phyloP scores from a whole-genome alignment of 2,329 filamentous ascomycete genomes.

The Fusarium hainanense region DNA sequence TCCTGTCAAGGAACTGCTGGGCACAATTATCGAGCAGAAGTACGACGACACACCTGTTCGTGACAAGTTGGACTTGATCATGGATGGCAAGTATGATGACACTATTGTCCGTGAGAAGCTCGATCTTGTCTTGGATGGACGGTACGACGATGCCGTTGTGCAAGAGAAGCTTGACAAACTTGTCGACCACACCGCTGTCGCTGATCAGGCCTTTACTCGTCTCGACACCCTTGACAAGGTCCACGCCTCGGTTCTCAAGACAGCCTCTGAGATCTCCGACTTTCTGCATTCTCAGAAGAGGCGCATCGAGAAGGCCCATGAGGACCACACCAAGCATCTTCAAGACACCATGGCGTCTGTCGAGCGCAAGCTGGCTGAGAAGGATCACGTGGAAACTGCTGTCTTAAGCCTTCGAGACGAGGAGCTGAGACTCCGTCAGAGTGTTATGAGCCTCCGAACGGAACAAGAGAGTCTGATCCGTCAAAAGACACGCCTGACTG shows the following conservation, averaged over 20 bases:
- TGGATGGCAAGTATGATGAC: slow-evolving; percentile 50
- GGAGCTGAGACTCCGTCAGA: slow-evolving; percentile 64
- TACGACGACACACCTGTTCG: slow-evolving; percentile 50
- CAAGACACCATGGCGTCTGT: slow-evolving; percentile 84
- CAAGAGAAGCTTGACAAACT: slow-evolving; percentile 58
- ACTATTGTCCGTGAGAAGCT: slow-evolving; percentile 48
- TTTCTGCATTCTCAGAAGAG: slow-evolving; percentile 83
- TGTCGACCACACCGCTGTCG: slow-evolving; percentile 71
- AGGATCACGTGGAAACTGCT: slow-evolving; percentile 69
- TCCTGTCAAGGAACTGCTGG: slow-evolving; percentile 44
- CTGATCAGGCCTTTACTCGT: slow-evolving; percentile 77
- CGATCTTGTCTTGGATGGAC: slow-evolving; percentile 40
- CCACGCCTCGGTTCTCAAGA: slow-evolving; percentile 85
- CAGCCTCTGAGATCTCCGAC: slow-evolving; percentile 83
- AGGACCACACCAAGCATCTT: slow-evolving; percentile 80
- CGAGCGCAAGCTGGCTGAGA: slow-evolving; percentile 77
- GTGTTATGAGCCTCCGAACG: slow-evolving; percentile 67
- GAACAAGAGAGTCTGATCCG: slow-evolving; percentile 81
- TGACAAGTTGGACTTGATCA: slow-evolving; percentile 56
- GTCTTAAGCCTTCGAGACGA: slow-evolving; percentile 64
- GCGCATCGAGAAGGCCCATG: slow-evolving; percentile 79
- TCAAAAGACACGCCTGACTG: slow-evolving; percentile 82
- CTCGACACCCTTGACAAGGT: slow-evolving; percentile 89
- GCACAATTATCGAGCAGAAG: slow-evolving; percentile 38
- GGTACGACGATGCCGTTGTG: slow-evolving; percentile 63